Percentiles rank a stretch among this genome's conserved stretches.
These are phyloP conservation scores for Xylaria venustula DNA, from an alignment of 495 filamentous ascomycete genomes.

Conservation along the genomic window DNA sequence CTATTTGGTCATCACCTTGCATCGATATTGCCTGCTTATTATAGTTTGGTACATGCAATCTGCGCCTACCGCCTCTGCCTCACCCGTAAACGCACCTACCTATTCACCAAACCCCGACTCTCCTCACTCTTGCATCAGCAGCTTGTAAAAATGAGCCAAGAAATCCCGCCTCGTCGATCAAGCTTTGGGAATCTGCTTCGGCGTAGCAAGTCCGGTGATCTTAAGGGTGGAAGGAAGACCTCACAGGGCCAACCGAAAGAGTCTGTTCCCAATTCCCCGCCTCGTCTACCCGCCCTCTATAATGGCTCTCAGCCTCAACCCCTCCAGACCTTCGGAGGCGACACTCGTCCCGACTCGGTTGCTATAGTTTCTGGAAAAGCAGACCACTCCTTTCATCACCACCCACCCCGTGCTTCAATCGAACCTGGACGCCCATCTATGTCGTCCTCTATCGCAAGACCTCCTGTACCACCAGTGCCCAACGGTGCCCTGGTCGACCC, in stretches of 20 bases:
- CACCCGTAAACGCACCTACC: slow-evolving; percentile 18
- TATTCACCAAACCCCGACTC: slow-evolving; percentile 1
- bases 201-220: slow-evolving; percentile 76
- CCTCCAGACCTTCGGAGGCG: slow-evolving; percentile 71
- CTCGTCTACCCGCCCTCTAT: slow-evolving; percentile 76
- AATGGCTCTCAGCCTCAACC: slow-evolving; percentile 56
- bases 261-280: slow-evolving; percentile 66
- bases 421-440: slow-evolving; percentile 43
- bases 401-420: slow-evolving; percentile 27
- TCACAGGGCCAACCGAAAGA: slow-evolving; percentile 64
- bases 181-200: slow-evolving; percentile 68
- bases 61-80: slow-evolving; percentile 14
- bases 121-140: slow-evolving; percentile 21
- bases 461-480: slow-evolving; percentile 52
- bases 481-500: slow-evolving; percentile 63
- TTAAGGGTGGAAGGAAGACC: slow-evolving; percentile 65
- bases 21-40: slow-evolving; percentile 2
- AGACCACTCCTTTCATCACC: slow-evolving; percentile 35
- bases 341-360: slow-evolving; percentile 63
- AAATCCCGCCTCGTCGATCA: slow-evolving; percentile 44
- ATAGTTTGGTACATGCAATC: neutral
- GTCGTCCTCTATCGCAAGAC: slow-evolving; percentile 38
- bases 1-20: neutral
- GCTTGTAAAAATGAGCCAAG: slow-evolving; percentile 39
- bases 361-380: slow-evolving; percentile 59